Conservation (phyloP, 2,329 filamentous ascomycete species). For the Botryosphaeria dothidea region DNA sequence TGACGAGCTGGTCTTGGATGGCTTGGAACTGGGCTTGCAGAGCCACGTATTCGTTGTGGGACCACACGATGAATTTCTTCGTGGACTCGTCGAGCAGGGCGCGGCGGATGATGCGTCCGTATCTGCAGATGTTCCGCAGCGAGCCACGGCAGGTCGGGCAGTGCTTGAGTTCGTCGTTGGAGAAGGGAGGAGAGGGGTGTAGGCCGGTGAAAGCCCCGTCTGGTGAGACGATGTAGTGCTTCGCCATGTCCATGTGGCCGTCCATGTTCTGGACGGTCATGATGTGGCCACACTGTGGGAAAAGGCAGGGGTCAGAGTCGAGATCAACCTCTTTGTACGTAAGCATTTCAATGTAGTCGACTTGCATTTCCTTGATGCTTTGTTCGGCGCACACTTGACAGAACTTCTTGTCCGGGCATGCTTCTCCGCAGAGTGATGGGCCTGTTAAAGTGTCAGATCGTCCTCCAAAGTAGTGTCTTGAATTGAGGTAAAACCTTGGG, state of each 20-base stretch:
- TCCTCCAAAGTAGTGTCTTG: too few relatives aligned
- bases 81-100: constrained; percentile 63
- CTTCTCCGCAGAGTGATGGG: constrained; percentile 65
- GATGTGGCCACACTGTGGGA: constrained; percentile 65
- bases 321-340: constrained; percentile 61
- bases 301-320: constrained; percentile 61
- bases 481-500: too few relatives aligned
- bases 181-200: constrained; percentile 27
- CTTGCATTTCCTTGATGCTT: constrained; percentile 41
- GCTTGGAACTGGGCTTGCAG: constrained; percentile 14
- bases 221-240: constrained; percentile 49
- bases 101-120: constrained; percentile 62
- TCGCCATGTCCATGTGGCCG: constrained; percentile 56
- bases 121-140: constrained; percentile 59
- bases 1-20: constrained; percentile 20
- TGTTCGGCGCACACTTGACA: constrained; percentile 59
- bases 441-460: neutral
- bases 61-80: constrained; percentile 64
- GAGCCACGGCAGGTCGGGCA: constrained; percentile 64
- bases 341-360: constrained; percentile 59
- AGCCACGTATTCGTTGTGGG: constrained; percentile 42
- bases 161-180: constrained; percentile 45
- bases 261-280: constrained; percentile 63
- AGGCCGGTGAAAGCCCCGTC: constrained; percentile 37
- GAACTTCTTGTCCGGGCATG: constrained; percentile 53